phyloP scores from a whole-genome alignment of 78 protist species.

The Abeoforma whisleri region DNA sequence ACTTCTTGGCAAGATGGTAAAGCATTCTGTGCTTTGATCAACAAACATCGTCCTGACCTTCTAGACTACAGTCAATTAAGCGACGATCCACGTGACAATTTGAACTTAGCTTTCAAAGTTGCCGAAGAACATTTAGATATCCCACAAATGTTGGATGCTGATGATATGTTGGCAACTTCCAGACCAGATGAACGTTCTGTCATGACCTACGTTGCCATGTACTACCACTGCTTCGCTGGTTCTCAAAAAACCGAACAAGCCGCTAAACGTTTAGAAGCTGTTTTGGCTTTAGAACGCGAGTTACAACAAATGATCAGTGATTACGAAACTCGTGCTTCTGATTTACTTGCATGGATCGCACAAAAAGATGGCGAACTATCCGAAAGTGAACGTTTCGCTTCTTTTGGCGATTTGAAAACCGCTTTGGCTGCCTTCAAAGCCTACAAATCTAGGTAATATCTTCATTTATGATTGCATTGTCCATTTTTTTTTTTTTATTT shows the following conservation, averaged over 20 bases:
- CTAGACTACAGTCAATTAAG: conserved; percentile 21
- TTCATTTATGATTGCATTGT: no score
- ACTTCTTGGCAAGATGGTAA: conserved; percentile 49
- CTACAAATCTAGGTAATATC: no score
- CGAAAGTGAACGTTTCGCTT: not conserved
- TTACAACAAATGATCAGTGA: conserved; percentile 19
- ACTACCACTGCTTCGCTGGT: conserved; percentile 52
- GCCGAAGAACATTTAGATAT: conserved; percentile 58
- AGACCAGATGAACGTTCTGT: conserved; percentile 64
- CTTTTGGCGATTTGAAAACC: not conserved
- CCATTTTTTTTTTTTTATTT: no score
- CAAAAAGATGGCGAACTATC: not conserved
- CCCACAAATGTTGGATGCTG: conserved; percentile 37
- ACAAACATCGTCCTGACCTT: conserved; percentile 55
- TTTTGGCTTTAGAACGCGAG: conserved; percentile 2
- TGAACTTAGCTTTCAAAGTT: conserved; percentile 55
- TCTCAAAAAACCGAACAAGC: conserved; percentile 25
- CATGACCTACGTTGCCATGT: conserved; percentile 60
- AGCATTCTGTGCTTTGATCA: conserved; percentile 62
- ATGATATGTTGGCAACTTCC: conserved; percentile 31
- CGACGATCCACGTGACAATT: conserved; percentile 38
- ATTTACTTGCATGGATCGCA: conserved; percentile 33
- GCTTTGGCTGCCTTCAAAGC: not conserved
- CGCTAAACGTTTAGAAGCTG: conserved; percentile 30
- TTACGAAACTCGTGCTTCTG: conserved; percentile 20